These are phyloP conservation scores for Pichia pseudocactophila DNA, from an alignment of 805 yeast species.

Conservation along the genomic window DNA sequence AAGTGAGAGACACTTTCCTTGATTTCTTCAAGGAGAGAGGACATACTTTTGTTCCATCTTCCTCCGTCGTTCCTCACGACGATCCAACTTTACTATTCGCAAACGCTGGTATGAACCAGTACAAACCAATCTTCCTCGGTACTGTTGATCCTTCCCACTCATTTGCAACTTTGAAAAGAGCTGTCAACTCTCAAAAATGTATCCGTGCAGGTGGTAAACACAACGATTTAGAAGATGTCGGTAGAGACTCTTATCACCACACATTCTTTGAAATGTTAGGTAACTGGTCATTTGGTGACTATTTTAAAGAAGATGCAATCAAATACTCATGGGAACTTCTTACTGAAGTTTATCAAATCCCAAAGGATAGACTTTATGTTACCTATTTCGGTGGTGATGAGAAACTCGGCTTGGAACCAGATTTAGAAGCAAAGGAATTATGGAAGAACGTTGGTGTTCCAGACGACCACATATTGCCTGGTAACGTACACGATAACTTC, in stretches of 20 bases:
- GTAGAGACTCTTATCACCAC: conserved; percentile 95
- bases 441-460: conserved; percentile 87
- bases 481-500: conserved; percentile 83
- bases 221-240: conserved; percentile 96
- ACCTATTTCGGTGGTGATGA: conserved; percentile 95
- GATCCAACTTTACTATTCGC: conserved; percentile 96
- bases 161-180: conserved; percentile 74
- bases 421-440: conserved; percentile 79
- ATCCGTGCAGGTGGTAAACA: conserved; percentile 99
- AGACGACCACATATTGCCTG: conserved; percentile 90
- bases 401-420: conserved; percentile 77
- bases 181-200: conserved; percentile 95
- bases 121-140: conserved; percentile 94
- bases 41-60: conserved; percentile 83
- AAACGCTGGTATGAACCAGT: conserved; percentile 99
- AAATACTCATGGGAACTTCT: conserved; percentile 84
- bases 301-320: conserved; percentile 92
- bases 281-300: conserved; percentile 99
- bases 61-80: conserved; percentile 94
- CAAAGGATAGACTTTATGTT: conserved; percentile 76
- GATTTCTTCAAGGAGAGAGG: conserved; percentile 60
- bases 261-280: conserved; percentile 99
- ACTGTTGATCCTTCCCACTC: conserved; percentile 94
- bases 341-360: conserved; percentile 75
- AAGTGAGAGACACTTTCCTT: conserved; percentile 70